A percentile compares a stretch with the other conserved stretches of the same genome.
These are phyloP conservation scores for Agarophyton chilense DNA, from an alignment of 23 red algal genomes.

Conservation along the genomic window DNA sequence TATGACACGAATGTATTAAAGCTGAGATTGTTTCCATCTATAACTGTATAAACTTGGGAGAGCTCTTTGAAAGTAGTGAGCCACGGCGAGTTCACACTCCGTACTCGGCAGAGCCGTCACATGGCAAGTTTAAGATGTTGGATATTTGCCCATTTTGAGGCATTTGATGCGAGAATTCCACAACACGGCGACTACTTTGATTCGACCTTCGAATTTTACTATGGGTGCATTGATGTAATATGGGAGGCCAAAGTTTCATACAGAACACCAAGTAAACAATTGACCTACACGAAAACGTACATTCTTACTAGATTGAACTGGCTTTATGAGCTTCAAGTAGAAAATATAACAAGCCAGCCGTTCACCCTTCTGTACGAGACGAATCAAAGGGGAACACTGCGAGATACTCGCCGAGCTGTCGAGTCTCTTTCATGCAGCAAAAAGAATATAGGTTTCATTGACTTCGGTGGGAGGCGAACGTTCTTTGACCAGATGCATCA, in stretches of 20 bases:
- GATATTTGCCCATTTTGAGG: too few relatives aligned
- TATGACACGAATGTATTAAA: too few relatives aligned
- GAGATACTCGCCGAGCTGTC: not conserved
- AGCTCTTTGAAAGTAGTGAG: too few relatives aligned
- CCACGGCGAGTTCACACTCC: too few relatives aligned
- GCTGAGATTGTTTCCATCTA: too few relatives aligned
- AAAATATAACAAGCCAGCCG: not conserved
- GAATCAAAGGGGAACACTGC: not conserved
- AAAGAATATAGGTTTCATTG: not conserved
- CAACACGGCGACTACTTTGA: too few relatives aligned
- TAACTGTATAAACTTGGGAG: too few relatives aligned
- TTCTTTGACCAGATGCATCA: not conserved
- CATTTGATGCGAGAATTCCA: too few relatives aligned
- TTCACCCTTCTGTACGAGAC: not conserved
- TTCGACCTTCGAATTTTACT: too few relatives aligned
- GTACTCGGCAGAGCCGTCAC: too few relatives aligned
- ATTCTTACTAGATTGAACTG: not conserved
- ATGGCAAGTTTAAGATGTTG: too few relatives aligned
- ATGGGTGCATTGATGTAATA: too few relatives aligned
- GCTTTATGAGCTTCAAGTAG: not conserved
- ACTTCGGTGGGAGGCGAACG: not conserved
- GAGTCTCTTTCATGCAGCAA: not conserved
- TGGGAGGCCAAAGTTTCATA: not conserved
- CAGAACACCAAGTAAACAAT: not conserved
- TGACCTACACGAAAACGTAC: not conserved